phyloP scores from a whole-genome alignment of 352 stramenopile species.

The Phytophthora nicotianae region DNA sequence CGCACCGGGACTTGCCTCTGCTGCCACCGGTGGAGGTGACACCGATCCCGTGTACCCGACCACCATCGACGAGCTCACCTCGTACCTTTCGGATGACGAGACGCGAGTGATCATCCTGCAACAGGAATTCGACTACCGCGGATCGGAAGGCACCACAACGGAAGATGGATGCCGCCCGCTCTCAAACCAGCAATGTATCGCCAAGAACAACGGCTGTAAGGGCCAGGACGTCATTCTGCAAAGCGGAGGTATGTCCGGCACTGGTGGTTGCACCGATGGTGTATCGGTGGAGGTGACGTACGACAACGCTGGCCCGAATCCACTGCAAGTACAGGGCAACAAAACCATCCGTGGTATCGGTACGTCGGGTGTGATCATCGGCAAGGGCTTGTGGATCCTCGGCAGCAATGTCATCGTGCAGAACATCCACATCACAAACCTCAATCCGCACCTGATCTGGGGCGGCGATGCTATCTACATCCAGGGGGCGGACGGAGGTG shows the following conservation, averaged over 20 bases:
- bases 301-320: constrained; percentile 30
- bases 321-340: constrained; percentile 32
- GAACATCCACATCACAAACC: constrained; percentile 42
- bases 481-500: constrained; percentile 13
- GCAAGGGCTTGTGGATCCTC: constrained; percentile 40
- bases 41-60: constrained; percentile 44
- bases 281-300: constrained; percentile 40
- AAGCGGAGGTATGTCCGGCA: constrained; percentile 53
- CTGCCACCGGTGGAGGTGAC: constrained; percentile 49
- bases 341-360: constrained; percentile 55
- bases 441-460: constrained; percentile 41
- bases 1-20: background rate
- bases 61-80: constrained; percentile 46
- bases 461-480: constrained; percentile 38
- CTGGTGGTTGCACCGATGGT: constrained; percentile 49
- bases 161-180: constrained; percentile 50
- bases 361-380: constrained; percentile 3
- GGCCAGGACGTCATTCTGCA: constrained; percentile 63
- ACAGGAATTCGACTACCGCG: constrained; percentile 56
- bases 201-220: constrained; percentile 60
- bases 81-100: constrained; percentile 42
- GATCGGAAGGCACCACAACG: constrained; percentile 50
- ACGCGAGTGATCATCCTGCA: constrained; percentile 57
- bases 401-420: constrained; percentile 58
- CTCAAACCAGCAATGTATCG: constrained; percentile 46